Evolutionary conservation across 495 filamentous ascomycete species (phyloP).

Genomic region (Aspergillus incahuasiensis): DNA sequence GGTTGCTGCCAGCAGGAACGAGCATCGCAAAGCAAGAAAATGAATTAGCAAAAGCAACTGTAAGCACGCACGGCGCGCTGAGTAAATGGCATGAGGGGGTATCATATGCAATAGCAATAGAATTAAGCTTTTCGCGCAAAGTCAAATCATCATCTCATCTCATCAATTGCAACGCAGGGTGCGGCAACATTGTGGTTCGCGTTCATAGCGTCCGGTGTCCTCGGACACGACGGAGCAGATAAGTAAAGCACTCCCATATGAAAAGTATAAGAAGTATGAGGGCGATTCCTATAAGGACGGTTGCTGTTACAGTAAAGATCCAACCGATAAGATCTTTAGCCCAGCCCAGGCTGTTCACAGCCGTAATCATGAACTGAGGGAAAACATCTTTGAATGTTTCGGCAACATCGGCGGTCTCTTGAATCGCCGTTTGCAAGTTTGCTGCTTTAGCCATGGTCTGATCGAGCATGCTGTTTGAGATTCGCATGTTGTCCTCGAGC

Average conservation of each 20-base stretch:
- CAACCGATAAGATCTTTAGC: too few relatives aligned
- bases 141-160: background rate
- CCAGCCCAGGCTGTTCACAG: too few relatives aligned
- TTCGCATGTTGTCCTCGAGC: slow-evolving; percentile 29
- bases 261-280: too few relatives aligned
- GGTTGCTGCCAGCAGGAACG: background rate
- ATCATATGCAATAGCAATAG: background rate
- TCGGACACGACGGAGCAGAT: too few relatives aligned
- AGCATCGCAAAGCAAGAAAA: background rate
- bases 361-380: too few relatives aligned
- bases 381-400: slow-evolving; percentile 23
- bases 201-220: background rate
- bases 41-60: background rate
- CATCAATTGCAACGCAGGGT: background rate
- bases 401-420: slow-evolving; percentile 26
- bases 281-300: too few relatives aligned
- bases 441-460: slow-evolving; percentile 33
- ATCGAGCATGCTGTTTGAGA: slow-evolving; percentile 37
- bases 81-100: background rate
- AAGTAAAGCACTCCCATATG: background rate
- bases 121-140: background rate
- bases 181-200: background rate
- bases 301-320: too few relatives aligned
- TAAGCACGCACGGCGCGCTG: background rate
- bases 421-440: slow-evolving; percentile 38